phyloP scores from a whole-genome alignment of 1,284 basidiomycete genomes.

The Tetrapyrgos nigripes region DNA sequence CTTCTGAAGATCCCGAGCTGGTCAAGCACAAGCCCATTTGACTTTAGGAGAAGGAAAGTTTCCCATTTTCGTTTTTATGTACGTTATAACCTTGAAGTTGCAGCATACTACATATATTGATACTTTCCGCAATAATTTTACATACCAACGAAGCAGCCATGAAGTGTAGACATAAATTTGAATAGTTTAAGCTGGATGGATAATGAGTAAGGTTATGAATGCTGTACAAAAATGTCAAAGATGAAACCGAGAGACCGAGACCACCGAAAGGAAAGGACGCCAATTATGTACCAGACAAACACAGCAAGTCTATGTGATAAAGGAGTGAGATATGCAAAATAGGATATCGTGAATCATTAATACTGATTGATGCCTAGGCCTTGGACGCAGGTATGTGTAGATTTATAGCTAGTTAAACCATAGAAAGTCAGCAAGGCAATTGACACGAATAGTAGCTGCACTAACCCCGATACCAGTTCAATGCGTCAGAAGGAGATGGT shows the following conservation, averaged over 20 bases:
- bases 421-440: background rate
- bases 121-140: slow-evolving; percentile 13
- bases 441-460: slow-evolving; percentile 3
- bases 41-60: too few relatives aligned
- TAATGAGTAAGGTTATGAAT: slow-evolving; percentile 5
- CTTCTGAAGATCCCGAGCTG: slow-evolving; percentile 47
- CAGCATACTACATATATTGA: slow-evolving; percentile 17
- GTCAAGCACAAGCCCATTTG: too few relatives aligned
- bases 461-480: slow-evolving; percentile 90
- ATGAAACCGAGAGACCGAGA: background rate
- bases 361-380: slow-evolving; percentile 33
- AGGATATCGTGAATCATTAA: background rate
- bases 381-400: slow-evolving; percentile 66
- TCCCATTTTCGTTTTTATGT: too few relatives aligned
- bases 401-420: slow-evolving; percentile 64
- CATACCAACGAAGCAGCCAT: slow-evolving; percentile 15
- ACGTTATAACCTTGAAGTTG: background rate
- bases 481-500: slow-evolving; percentile 79
- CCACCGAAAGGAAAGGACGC: slow-evolving; percentile 2
- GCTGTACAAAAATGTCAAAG: slow-evolving; percentile 9
- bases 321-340: slow-evolving; percentile 7
- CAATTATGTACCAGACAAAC: background rate
- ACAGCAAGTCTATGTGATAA: slow-evolving; percentile 15
- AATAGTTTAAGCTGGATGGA: slow-evolving; percentile 17
- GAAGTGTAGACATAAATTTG: slow-evolving; percentile 17